Base-by-base conservation (phyloP, 306 rosid genomes). In the Cicer judaicum region DNA sequence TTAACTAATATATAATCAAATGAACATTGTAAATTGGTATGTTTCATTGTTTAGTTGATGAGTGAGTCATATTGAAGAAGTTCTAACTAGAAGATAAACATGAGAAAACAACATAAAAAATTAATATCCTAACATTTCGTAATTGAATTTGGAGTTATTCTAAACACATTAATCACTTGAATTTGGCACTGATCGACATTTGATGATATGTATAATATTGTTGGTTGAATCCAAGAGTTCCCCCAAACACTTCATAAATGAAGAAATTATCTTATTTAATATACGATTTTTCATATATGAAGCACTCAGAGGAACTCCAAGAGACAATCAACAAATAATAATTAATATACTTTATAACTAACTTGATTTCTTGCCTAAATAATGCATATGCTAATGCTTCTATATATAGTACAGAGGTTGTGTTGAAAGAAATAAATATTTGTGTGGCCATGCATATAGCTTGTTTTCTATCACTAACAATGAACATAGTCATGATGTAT, bases 171-270 rank as follows among this genome's bases (percentile, higher is more conserved):
- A n/a, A 53, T 53, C 59, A 53, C 9, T 0, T 34, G 11, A 10
- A 11, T 34, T 13, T 11, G 10, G 1, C 0, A 3, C 1, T 13
- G 6, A 42, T 56, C 24, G 63, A 2, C 18, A 21, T 21, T 21
- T 56, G 15, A 56, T 10, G 24, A 13, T 10, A 12, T 63, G n/a
- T 6, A 36, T 36, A 13, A 41, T 8, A 64, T 36, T 64, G 70
- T 10, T 64, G 9, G 6, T 42, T 64, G 53, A 64, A 64, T 52
- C 53, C 3, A 64, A 42, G 70, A 64, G 70, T 64, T 64, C 70
- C 70, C 70, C 70, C 70, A 64, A 64, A 64, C 70, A 64, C 70
- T 64, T 64, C 70, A 64, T 64, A 15, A 4, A 64, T 15, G 4
- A 61, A 61, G 2, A 2, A n/a, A 21, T 14, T 56, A 5, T 56